Percentiles rank a stretch among this genome's conserved stretches.
These are phyloP conservation scores for Malassezia yamatoensis DNA, from an alignment of 1,284 basidiomycete genomes.

Conservation along the genomic window DNA sequence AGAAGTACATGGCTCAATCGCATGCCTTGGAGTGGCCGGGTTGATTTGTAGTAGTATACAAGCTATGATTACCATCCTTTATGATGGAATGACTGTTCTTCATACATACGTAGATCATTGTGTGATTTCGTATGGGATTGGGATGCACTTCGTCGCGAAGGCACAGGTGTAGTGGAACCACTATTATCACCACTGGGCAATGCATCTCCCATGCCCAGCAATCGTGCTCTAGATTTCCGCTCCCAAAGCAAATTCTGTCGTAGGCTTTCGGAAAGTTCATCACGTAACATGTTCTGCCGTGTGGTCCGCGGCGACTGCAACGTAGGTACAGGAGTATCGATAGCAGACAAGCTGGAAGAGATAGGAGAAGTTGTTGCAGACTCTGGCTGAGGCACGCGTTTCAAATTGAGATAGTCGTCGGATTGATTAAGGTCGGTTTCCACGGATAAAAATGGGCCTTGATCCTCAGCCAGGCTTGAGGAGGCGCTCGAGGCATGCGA, in stretches of 20 bases:
- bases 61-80: constrained; percentile 32
- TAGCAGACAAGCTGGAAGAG: too few species aligned
- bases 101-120: constrained; percentile 23
- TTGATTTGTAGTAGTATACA: constrained; percentile 5
- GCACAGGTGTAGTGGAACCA: background rate
- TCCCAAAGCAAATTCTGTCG: constrained; percentile 75
- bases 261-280: constrained; percentile 73
- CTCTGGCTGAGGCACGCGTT: background rate
- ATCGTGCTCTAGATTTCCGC: constrained; percentile 50
- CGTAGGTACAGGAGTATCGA: constrained; percentile 54
- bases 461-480: background rate
- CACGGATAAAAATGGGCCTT: constrained; percentile 4
- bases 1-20: background rate
- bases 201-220: constrained; percentile 29
- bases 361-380: too few species aligned
- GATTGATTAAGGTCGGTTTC: background rate
- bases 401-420: background rate
- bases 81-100: constrained; percentile 42
- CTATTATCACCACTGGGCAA: background rate
- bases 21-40: background rate
- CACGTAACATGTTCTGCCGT: constrained; percentile 68
- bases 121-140: background rate
- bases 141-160: background rate
- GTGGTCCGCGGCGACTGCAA: constrained; percentile 76
- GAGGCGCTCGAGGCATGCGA: background rate